Percentiles rank a stretch among this genome's conserved stretches.
Evolutionary conservation across 148 eudicot species (phyloP).

Genomic region (Nyssa sinensis): DNA sequence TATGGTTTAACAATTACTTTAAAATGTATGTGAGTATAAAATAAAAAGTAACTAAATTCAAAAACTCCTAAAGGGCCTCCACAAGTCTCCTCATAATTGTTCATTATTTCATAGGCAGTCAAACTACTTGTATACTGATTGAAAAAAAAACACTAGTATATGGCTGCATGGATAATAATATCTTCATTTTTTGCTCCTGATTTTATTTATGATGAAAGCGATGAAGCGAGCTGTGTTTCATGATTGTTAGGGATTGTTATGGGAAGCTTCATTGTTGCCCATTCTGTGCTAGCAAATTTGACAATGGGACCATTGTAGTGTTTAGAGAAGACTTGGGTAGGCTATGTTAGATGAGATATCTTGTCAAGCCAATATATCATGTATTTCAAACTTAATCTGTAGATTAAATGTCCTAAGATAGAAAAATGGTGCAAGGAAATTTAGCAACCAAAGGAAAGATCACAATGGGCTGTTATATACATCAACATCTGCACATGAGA

Average conservation of each 20-base stretch:
- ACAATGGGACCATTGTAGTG: background rate
- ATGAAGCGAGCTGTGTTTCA: background rate
- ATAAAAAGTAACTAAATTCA: background rate
- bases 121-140: background rate
- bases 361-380: background rate
- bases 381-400: no score
- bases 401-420: no score
- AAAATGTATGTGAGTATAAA: no score
- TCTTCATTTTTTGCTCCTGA: background rate
- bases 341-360: background rate
- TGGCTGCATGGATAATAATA: background rate
- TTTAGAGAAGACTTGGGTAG: background rate
- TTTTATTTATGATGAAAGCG: background rate
- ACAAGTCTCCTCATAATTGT: background rate
- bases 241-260: background rate
- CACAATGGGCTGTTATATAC: no score
- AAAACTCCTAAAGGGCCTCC: slow-evolving; percentile 1
- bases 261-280: background rate
- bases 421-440: no score
- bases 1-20: no score
- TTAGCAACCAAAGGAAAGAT: no score
- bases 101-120: background rate
- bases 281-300: background rate
- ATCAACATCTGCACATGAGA: no score
- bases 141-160: no score